Percentiles rank a stretch among this genome's conserved stretches.
Conservation (phyloP, 2,329 filamentous ascomycete genomes). For the Phialophora expanda region DNA sequence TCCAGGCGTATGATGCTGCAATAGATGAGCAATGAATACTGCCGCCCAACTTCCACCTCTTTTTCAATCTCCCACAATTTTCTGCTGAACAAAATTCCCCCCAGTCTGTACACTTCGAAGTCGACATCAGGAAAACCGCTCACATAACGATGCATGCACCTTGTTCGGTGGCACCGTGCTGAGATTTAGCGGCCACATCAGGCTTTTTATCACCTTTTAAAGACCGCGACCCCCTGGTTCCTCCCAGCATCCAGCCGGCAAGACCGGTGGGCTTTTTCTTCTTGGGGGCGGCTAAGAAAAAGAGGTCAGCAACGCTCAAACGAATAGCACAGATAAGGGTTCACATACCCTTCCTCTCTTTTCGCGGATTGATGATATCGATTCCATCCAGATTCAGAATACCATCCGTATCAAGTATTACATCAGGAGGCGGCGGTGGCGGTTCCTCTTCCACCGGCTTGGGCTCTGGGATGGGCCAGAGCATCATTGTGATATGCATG, state of each 20-base stretch:
- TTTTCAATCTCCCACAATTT: conserved; percentile 19
- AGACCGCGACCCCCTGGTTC: conserved; percentile 40
- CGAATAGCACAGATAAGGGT: not conserved
- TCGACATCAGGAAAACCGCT: conserved; percentile 31
- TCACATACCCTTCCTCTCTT: conserved; percentile 36
- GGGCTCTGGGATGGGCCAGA: conserved; percentile 66
- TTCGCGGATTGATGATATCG: conserved; percentile 27
- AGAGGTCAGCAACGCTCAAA: conserved; percentile 3
- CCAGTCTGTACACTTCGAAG: conserved; percentile 22
- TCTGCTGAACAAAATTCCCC: conserved; percentile 22
- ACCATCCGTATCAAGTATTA: conserved; percentile 31
- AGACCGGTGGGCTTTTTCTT: conserved; percentile 44
- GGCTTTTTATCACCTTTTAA: conserved; percentile 56
- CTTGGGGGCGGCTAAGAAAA: conserved; percentile 16
- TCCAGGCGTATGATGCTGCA: conserved; percentile 25
- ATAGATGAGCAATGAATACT: conserved; percentile 28
- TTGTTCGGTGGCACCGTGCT: conserved; percentile 41
- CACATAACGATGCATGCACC: conserved; percentile 44
- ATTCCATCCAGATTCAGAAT: conserved; percentile 31
- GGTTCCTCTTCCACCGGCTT: conserved; percentile 32
- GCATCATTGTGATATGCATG: conserved; percentile 71
- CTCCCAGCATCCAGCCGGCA: conserved; percentile 54
- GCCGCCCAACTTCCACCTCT: conserved; percentile 30
- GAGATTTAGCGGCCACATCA: conserved; percentile 44
- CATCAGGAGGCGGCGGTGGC: conserved; percentile 23